These are phyloP conservation scores for Debaryomyces coudertii DNA, from an alignment of 1,139 yeast genomes.

Conservation along the genomic window DNA sequence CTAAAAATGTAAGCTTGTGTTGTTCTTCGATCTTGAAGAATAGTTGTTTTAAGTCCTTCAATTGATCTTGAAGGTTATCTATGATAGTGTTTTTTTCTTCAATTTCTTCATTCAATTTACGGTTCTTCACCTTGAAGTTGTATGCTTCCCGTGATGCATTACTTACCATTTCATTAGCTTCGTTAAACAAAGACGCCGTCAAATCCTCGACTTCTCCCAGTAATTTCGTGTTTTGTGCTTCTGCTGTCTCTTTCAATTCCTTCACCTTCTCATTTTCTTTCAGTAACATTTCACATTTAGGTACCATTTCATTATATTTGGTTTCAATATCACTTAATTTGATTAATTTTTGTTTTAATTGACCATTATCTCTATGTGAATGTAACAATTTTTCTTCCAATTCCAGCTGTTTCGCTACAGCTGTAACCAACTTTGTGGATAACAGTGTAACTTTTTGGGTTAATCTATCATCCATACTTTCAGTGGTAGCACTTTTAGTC, in stretches of 20 bases:
- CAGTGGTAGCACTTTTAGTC: slow-evolving; percentile 10
- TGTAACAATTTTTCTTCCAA: slow-evolving; percentile 47
- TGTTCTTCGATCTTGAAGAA: slow-evolving; percentile 41
- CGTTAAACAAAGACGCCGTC: slow-evolving; percentile 73
- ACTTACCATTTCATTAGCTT: slow-evolving; percentile 80
- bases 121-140: slow-evolving; percentile 54
- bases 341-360: slow-evolving; percentile 25
- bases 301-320: slow-evolving; percentile 34
- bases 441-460: slow-evolving; percentile 59
- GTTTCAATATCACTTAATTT: slow-evolving; percentile 22
- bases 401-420: slow-evolving; percentile 60
- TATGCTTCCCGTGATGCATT: slow-evolving; percentile 66
- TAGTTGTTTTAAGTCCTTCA: slow-evolving; percentile 67
- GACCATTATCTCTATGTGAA: slow-evolving; percentile 35
- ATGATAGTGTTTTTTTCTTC: slow-evolving; percentile 73
- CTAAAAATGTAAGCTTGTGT: slow-evolving; percentile 17
- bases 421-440: slow-evolving; percentile 63
- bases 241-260: slow-evolving; percentile 51
- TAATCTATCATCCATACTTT: slow-evolving; percentile 37
- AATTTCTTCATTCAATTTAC: slow-evolving; percentile 64
- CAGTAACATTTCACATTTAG: slow-evolving; percentile 34
- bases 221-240: slow-evolving; percentile 58
- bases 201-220: slow-evolving; percentile 77
- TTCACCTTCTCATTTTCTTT: slow-evolving; percentile 36
- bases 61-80: slow-evolving; percentile 67